Conservation (phyloP, 257 asterid species). For the Jacaranda copaia region DNA sequence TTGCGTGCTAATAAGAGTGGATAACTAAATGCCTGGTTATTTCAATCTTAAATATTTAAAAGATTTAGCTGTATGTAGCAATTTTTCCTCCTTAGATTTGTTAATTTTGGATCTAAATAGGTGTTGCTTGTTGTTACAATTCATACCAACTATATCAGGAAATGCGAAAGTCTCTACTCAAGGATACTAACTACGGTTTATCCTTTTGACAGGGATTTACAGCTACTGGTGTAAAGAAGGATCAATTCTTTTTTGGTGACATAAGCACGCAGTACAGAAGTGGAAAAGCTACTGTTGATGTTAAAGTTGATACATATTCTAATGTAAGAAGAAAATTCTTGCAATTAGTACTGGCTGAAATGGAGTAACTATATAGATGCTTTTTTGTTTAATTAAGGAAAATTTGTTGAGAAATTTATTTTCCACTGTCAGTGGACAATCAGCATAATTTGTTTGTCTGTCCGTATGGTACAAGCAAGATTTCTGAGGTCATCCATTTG, state of each 20-base stretch:
- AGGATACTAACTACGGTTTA: slow-evolving; percentile 6
- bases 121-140: background rate
- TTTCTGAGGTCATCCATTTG: slow-evolving; percentile 29
- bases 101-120: background rate
- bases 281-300: slow-evolving; percentile 72
- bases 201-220: slow-evolving; percentile 69
- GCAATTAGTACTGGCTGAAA: slow-evolving; percentile 12
- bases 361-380: background rate
- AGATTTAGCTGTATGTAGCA: background rate
- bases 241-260: slow-evolving; percentile 77
- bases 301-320: slow-evolving; percentile 83
- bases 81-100: slow-evolving; percentile 5
- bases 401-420: background rate
- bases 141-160: background rate
- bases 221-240: slow-evolving; percentile 78
- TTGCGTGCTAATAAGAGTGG: background rate
- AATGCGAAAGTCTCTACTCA: background rate
- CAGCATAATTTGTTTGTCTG: background rate
- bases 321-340: slow-evolving; percentile 56
- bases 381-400: background rate
- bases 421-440: slow-evolving; percentile 4
- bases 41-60: background rate
- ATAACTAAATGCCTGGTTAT: background rate
- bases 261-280: slow-evolving; percentile 70
- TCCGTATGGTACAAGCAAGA: background rate